These are phyloP conservation scores for Clitopilus passeckerianus DNA, from an alignment of 768 basidiomycete species.

Conservation along the genomic window DNA sequence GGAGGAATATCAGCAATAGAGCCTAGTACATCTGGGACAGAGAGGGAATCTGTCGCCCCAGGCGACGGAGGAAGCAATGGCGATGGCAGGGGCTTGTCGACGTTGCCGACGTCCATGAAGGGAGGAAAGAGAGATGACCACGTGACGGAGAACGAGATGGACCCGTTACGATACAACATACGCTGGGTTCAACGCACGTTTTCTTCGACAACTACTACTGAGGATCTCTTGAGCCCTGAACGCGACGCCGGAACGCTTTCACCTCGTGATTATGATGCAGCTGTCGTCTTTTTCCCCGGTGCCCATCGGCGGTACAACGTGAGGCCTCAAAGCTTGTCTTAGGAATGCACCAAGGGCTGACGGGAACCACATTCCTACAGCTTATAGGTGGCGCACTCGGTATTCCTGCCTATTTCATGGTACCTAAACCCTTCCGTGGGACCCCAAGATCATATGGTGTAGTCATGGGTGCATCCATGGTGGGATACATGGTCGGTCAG, in stretches of 20 bases:
- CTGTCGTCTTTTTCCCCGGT: conserved; percentile 49
- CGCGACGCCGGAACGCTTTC: conserved; percentile 46
- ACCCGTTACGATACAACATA: conserved; percentile 22
- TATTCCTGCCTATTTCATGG: conserved; percentile 10
- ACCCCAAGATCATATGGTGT: conserved; percentile 12
- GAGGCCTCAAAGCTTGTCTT: conserved; percentile 10
- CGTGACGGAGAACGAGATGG: background rate
- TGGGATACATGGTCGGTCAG: conserved; percentile 26
- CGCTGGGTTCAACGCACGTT: conserved; percentile 41
- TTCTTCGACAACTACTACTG: conserved; percentile 29
- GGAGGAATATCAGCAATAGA: conserved; percentile 2
- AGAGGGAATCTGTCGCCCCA: background rate
- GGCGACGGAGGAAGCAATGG: conserved; percentile 5
- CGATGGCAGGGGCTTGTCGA: conserved; percentile 2
- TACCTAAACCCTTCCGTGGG: conserved; percentile 20
- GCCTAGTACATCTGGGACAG: conserved; percentile 1
- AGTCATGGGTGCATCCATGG: conserved; percentile 16
- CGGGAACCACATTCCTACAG: conserved; percentile 5
- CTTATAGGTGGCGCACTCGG: conserved; percentile 5
- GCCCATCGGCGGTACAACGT: conserved; percentile 34
- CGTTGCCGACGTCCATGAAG: conserved; percentile 3
- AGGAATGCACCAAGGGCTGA: background rate
- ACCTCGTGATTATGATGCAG: conserved; percentile 50
- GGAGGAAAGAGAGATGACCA: conserved; percentile 1
- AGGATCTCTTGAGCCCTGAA: conserved; percentile 48